A percentile compares a stretch with the other conserved stretches of the same genome.
Evolutionary conservation across 257 asterid genomes (phyloP).

Genomic region (Lycium barbarum): DNA sequence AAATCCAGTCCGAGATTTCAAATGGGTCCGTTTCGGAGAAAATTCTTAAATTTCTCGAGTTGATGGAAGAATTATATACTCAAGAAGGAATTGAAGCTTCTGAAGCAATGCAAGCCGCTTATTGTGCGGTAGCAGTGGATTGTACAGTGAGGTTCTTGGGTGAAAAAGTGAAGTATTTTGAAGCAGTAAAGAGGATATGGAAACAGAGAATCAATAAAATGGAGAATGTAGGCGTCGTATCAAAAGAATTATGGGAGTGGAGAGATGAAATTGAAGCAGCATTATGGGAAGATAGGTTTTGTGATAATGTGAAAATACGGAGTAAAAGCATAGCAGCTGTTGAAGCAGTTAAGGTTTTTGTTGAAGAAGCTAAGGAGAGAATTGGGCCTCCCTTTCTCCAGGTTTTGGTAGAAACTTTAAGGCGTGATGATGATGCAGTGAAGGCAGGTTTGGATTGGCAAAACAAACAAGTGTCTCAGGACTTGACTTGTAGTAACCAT

Average conservation of each 20-base stretch:
- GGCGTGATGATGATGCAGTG: slow-evolving; percentile 42
- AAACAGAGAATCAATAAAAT: not conserved
- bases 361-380: slow-evolving; percentile 60
- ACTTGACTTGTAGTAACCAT: not conserved
- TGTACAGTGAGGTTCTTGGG: slow-evolving; percentile 26
- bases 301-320: slow-evolving; percentile 45
- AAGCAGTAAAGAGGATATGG: slow-evolving; percentile 25
- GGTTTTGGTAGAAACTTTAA: slow-evolving; percentile 45
- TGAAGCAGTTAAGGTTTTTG: slow-evolving; percentile 52
- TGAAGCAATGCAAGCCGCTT: slow-evolving; percentile 11
- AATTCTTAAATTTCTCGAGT: slow-evolving; percentile 9
- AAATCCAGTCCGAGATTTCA: slow-evolving; percentile 16
- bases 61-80: not conserved
- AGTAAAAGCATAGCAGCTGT: slow-evolving; percentile 49
- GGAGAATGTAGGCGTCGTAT: slow-evolving; percentile 14
- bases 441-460: slow-evolving; percentile 36
- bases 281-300: slow-evolving; percentile 52
- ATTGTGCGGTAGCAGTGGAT: slow-evolving; percentile 33
- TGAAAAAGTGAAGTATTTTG: not conserved
- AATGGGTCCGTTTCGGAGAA: slow-evolving; percentile 25
- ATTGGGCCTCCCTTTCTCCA: slow-evolving; percentile 81
- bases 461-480: not conserved
- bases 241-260: slow-evolving; percentile 60
- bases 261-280: slow-evolving; percentile 71
- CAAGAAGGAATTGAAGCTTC: slow-evolving; percentile 23